These are phyloP conservation scores for Leptographium lundbergii DNA, from an alignment of 2,329 filamentous ascomycete species.

Conservation along the genomic window DNA sequence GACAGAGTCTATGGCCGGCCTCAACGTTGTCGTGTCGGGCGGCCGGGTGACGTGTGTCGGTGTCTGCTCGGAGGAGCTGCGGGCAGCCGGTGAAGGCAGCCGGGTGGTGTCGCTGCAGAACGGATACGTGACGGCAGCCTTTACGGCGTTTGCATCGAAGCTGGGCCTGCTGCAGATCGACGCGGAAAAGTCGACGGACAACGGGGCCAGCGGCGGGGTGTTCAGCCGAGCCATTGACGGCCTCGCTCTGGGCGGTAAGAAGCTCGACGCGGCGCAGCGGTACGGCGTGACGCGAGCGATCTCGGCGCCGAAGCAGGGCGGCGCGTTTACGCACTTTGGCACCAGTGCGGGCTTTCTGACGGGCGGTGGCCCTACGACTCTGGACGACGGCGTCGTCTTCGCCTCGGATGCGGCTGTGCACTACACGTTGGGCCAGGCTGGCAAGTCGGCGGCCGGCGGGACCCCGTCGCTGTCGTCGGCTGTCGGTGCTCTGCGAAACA, in stretches of 20 bases:
- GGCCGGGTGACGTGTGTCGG: constrained; percentile 47
- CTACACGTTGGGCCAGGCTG: constrained; percentile 39
- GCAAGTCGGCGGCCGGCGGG: constrained; percentile 28
- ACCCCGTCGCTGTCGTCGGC: constrained; percentile 40
- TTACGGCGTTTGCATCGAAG: constrained; percentile 47
- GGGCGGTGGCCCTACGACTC: constrained; percentile 30
- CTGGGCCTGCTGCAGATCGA: constrained; percentile 53
- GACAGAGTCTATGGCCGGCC: neutral
- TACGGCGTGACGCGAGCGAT: constrained; percentile 49
- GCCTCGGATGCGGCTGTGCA: constrained; percentile 38
- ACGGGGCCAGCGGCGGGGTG: constrained; percentile 27
- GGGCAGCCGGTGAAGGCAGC: constrained; percentile 9
- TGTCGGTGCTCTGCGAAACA: constrained; percentile 37
- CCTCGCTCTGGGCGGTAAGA: constrained; percentile 40
- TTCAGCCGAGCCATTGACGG: constrained; percentile 49
- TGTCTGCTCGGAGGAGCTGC: constrained; percentile 31
- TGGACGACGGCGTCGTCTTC: constrained; percentile 39
- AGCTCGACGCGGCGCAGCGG: constrained; percentile 36
- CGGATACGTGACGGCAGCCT: constrained; percentile 46
- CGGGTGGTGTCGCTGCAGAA: constrained; percentile 36
- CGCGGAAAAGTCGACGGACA: constrained; percentile 40
- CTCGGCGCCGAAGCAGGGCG: constrained; percentile 37
- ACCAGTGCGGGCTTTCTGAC: constrained; percentile 47
- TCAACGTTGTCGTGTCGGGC: constrained; percentile 37
- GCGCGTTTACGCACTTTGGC: constrained; percentile 34